Conservation (phyloP, 495 filamentous ascomycete genomes). For the Lepidopterella palustris region DNA sequence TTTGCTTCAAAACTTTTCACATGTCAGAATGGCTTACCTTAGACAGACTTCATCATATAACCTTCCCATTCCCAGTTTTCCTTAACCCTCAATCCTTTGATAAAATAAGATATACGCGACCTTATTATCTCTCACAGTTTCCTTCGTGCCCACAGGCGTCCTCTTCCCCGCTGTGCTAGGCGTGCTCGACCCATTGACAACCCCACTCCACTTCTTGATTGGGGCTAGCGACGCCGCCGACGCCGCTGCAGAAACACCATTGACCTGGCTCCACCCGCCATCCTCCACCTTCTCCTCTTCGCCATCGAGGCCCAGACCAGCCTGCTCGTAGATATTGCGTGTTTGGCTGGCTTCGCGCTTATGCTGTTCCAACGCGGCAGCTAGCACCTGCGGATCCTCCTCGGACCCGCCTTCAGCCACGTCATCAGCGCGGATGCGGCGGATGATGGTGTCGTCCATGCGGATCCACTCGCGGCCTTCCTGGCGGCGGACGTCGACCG, state of each 20-base stretch:
- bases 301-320: constrained; percentile 62
- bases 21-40: no score
- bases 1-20: no score
- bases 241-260: constrained; percentile 46
- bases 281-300: constrained; percentile 52
- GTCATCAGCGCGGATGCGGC: constrained; percentile 78
- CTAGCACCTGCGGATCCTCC: constrained; percentile 65
- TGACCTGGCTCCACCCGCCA: constrained; percentile 81
- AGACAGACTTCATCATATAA: background rate
- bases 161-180: constrained; percentile 50
- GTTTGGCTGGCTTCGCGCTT: constrained; percentile 50
- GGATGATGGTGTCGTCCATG: constrained; percentile 87
- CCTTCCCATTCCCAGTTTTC: background rate
- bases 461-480: constrained; percentile 93
- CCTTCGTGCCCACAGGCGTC: constrained; percentile 52
- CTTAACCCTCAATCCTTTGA: constrained; percentile 53
- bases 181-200: constrained; percentile 57
- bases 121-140: constrained; percentile 81
- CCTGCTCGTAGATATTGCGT: constrained; percentile 62
- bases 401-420: constrained; percentile 82
- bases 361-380: constrained; percentile 56
- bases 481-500: constrained; percentile 89
- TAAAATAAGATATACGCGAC: constrained; percentile 97
- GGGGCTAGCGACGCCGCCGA: constrained; percentile 37
- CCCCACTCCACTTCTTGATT: constrained; percentile 60